phyloP scores from a whole-genome alignment of 192 early-diverging fungal species.

The Mortierella alpina region DNA sequence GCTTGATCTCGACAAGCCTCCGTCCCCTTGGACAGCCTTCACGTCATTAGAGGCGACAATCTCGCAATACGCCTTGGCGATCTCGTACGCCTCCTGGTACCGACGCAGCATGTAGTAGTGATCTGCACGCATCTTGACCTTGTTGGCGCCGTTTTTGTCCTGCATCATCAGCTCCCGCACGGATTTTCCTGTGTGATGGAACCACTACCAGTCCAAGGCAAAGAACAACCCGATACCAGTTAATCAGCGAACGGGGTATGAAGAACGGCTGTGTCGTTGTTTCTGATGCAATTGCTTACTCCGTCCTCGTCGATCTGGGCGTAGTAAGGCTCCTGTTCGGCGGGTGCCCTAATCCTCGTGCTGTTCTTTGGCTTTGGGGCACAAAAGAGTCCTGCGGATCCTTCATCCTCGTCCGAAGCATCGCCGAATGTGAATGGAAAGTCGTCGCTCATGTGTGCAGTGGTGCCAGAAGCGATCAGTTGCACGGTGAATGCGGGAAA shows the following conservation, averaged over 20 bases:
- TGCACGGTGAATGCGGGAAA: conserved; percentile 5
- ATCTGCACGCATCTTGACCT: conserved; percentile 47
- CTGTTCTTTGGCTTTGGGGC: conserved; percentile 16
- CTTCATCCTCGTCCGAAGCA: conserved; percentile 29
- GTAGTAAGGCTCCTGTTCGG: conserved; percentile 25
- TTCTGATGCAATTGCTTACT: not conserved
- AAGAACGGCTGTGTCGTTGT: not conserved
- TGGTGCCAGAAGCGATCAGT: not conserved
- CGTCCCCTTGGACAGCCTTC: not conserved
- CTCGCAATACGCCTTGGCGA: conserved; percentile 28
- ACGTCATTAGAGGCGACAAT: conserved; percentile 9
- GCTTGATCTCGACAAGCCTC: not conserved
- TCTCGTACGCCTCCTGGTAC: conserved; percentile 39
- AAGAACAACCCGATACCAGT: not conserved
- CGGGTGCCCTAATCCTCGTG: conserved; percentile 4
- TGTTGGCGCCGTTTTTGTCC: conserved; percentile 43
- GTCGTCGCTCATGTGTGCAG: conserved; percentile 17
- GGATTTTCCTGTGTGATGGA: conserved; percentile 21
- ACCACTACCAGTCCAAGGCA: conserved; percentile 20
- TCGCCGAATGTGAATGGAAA: conserved; percentile 47
- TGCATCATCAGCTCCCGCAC: conserved; percentile 27
- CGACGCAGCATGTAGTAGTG: conserved; percentile 43
- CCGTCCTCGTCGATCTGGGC: conserved; percentile 44
- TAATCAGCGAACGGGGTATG: not conserved
- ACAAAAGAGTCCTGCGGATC: conserved; percentile 31